A percentile compares a stretch with the other conserved stretches of the same genome.
Evolutionary conservation across 139 green algal genomes (phyloP).

Genomic region (Zygnema circumcarinatum): DNA sequence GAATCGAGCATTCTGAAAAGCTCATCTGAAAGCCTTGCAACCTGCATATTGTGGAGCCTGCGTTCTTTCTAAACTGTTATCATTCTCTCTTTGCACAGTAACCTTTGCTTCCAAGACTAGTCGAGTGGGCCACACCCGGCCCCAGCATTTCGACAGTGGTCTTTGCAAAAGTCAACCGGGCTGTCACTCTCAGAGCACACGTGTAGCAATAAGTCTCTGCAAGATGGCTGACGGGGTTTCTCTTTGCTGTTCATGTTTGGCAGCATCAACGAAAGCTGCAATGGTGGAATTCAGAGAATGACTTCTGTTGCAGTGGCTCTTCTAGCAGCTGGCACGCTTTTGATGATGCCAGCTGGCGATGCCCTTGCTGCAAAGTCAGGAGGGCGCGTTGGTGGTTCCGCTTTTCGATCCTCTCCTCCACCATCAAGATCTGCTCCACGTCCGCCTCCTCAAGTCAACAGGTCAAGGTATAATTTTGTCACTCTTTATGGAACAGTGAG

Average conservation of each 20-base stretch:
- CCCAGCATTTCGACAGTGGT: background rate
- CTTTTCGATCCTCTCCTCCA: constrained; percentile 6
- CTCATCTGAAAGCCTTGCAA: no score
- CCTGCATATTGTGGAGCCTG: no score
- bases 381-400: background rate
- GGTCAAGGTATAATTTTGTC: constrained; percentile 2
- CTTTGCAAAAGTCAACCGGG: background rate
- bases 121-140: background rate
- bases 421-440: constrained; percentile 13
- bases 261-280: background rate
- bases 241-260: background rate
- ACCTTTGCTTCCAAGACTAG: background rate
- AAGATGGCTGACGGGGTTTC: background rate
- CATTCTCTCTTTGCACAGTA: background rate
- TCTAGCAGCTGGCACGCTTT: background rate
- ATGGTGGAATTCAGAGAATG: background rate
- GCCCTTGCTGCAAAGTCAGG: constrained; percentile 10
- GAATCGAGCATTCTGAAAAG: no score
- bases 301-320: background rate
- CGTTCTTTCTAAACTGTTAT: no score
- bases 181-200: background rate
- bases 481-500: background rate
- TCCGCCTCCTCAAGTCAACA: background rate
- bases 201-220: background rate
- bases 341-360: constrained; percentile 21